A percentile compares a stretch with the other conserved stretches of the same genome.
phyloP scores from a whole-genome alignment of 2,329 filamentous ascomycete species.

The Emergomyces orientalis region DNA sequence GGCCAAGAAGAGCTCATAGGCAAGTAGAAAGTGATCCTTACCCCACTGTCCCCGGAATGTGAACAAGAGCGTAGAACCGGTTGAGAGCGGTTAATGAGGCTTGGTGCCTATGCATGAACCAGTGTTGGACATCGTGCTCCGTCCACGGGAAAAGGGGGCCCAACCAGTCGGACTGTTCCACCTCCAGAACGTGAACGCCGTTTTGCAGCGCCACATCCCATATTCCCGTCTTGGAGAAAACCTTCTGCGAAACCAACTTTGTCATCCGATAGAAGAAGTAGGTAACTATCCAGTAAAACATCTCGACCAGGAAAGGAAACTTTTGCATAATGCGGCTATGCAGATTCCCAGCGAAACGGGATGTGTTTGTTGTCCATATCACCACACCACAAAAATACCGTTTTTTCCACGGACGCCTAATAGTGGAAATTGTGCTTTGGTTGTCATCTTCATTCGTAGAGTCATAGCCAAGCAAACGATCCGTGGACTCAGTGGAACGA shows the following conservation, averaged over 20 bases:
- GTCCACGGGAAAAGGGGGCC: constrained; percentile 33
- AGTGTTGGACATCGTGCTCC: constrained; percentile 39
- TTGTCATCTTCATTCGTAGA: constrained; percentile 27
- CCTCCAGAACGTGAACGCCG: constrained; percentile 34
- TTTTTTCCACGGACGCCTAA: constrained; percentile 41
- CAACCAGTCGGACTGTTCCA: constrained; percentile 35
- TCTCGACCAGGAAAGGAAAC: constrained; percentile 61
- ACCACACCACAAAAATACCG: constrained; percentile 43
- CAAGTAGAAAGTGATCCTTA: constrained; percentile 22
- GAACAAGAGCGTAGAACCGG: constrained; percentile 42
- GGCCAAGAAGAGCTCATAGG: not conserved
- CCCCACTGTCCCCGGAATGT: constrained; percentile 44
- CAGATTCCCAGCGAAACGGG: constrained; percentile 50
- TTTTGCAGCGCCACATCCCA: constrained; percentile 41
- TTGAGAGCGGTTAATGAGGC: constrained; percentile 40
- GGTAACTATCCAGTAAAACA: constrained; percentile 65
- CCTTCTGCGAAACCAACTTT: constrained; percentile 41
- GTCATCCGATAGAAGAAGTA: constrained; percentile 56
- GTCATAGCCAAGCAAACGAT: constrained; percentile 32
- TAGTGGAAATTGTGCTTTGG: constrained; percentile 20
- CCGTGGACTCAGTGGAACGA: constrained; percentile 30
- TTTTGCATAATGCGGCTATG: constrained; percentile 57
- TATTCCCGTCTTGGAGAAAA: constrained; percentile 44
- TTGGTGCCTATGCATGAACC: constrained; percentile 37
- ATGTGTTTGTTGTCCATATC: constrained; percentile 49